Conservation (phyloP, 495 filamentous ascomycete species). For the Margaritispora aquatica region DNA sequence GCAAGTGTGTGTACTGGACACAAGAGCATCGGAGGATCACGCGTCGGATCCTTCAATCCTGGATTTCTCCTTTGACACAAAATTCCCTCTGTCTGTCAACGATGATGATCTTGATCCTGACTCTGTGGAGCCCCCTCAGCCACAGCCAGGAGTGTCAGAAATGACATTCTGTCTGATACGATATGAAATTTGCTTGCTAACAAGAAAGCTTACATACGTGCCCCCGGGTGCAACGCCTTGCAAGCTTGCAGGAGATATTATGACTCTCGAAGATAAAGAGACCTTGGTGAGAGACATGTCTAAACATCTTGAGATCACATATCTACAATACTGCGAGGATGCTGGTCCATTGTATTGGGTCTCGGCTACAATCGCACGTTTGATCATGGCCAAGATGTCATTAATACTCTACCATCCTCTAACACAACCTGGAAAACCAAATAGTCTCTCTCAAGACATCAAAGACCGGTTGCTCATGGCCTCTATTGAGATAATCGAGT, state of each 20-base stretch:
- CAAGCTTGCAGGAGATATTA: background rate
- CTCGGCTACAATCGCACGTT: conserved; percentile 51
- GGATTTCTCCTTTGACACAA: conserved; percentile 65
- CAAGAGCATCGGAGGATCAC: conserved; percentile 75
- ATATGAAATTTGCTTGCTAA: conserved; percentile 50
- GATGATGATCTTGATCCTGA: conserved; percentile 68
- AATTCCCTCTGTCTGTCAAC: conserved; percentile 71
- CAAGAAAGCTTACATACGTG: conserved; percentile 11
- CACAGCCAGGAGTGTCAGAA: conserved; percentile 61
- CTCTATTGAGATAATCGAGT: conserved; percentile 71
- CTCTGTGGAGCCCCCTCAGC: conserved; percentile 50
- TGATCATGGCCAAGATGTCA: conserved; percentile 39
- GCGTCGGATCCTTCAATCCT: conserved; percentile 72
- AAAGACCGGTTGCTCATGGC: conserved; percentile 69
- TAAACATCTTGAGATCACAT: conserved; percentile 56
- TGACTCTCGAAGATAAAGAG: conserved; percentile 51
- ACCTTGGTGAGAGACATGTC: conserved; percentile 58
- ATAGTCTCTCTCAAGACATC: conserved; percentile 47
- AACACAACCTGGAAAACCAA: conserved; percentile 24
- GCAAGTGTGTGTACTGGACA: conserved; percentile 71
- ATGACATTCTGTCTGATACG: conserved; percentile 74
- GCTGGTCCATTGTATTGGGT: conserved; percentile 64
- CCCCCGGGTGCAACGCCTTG: conserved; percentile 2
- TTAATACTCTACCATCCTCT: conserved; percentile 33
- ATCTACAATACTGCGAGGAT: conserved; percentile 53